Evolutionary conservation across 495 filamentous ascomycete species (phyloP), one percentile per base, ranked within the genome.

Genomic region (Podospora pseudoanserina): DNA sequence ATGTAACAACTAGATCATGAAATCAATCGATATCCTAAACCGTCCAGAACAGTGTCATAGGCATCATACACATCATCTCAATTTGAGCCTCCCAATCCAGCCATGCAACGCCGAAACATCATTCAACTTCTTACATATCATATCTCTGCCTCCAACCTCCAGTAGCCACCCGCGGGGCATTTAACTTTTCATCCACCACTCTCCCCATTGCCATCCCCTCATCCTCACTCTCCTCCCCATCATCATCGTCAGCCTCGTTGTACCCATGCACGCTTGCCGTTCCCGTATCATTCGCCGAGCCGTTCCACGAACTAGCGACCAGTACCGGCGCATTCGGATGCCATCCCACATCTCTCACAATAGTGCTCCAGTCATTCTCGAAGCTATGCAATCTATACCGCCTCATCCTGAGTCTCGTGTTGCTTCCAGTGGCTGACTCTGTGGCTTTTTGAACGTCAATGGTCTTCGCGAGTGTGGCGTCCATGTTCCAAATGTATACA

Each of bases 271-370:
- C 69, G 0, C 90, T 90, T 65, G 90, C 91, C 1, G 92, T 94
- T 5, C 92, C 92, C 1, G 82, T 81, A 11, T 87, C 83, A 73
- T 87, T 82, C 49, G 86, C 88, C 79, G 85, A 89, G 34, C 91
- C 91, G 69, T 92, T 92, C 89, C 91, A 91, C 2, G 89, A 86
- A 18, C 92, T 93, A 65, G 92, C 92, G 92, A 94, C 96, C 74
- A 99, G 81, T 26, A 97, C 83, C 3, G 94, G 93, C 16, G 91
- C 92, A 76, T 86, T 89, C 2, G 95, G 95, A 84, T 98, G 95
- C 95, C 95, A 99, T 71, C 90, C 92, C 27, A 91, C 93, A 84
- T 99, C 95, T 65, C 95, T 86, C 53, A 98, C 93, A 68, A 93
- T 90, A 1, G 93, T 94, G 74, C 84, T 84, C 90, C 92, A 94